Evolutionary conservation across 768 basidiomycete species (phyloP).

Genomic region (Termitomyces sp.): DNA sequence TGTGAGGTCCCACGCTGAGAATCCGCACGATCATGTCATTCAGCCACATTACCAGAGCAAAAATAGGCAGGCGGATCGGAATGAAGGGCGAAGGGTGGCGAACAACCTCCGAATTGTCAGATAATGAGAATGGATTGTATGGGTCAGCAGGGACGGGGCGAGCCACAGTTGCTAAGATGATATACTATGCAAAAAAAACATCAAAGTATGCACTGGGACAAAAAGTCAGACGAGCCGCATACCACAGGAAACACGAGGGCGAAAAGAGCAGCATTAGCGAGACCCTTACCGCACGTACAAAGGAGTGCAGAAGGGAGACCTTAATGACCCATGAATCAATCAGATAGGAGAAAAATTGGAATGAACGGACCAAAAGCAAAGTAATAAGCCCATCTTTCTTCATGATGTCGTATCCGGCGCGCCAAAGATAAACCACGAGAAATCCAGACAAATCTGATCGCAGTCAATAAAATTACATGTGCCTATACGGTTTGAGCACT

Average conservation of each 20-base stretch:
- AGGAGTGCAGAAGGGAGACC: conserved; percentile 70
- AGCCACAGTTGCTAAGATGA: conserved; percentile 82
- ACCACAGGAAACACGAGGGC: conserved; percentile 81
- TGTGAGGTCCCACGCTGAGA: conserved; percentile 47
- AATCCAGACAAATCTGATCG: conserved; percentile 70
- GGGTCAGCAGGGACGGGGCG: conserved; percentile 74
- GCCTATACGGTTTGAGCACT: not conserved
- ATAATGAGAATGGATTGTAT: conserved; percentile 51
- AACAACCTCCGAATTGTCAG: conserved; percentile 36
- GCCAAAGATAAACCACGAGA: conserved; percentile 70
- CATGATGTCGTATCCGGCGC: conserved; percentile 66
- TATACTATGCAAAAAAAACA: conserved; percentile 47
- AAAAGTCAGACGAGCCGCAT: conserved; percentile 23
- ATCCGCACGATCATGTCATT: conserved; percentile 68
- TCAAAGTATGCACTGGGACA: not conserved
- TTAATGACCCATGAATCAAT: conserved; percentile 20
- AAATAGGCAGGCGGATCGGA: conserved; percentile 78
- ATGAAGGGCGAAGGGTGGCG: conserved; percentile 74
- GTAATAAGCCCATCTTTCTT: conserved; percentile 90
- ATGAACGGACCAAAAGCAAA: conserved; percentile 66
- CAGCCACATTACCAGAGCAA: conserved; percentile 67
- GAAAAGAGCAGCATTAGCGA: conserved; percentile 81
- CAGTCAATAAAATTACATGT: conserved; percentile 11
- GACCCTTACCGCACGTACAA: conserved; percentile 69
- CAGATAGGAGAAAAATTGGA: not conserved